Evolutionary conservation across 2,329 filamentous ascomycete species (phyloP), one percentile per base, ranked within the genome.

Genomic region (Zymoseptoria crescenta): DNA sequence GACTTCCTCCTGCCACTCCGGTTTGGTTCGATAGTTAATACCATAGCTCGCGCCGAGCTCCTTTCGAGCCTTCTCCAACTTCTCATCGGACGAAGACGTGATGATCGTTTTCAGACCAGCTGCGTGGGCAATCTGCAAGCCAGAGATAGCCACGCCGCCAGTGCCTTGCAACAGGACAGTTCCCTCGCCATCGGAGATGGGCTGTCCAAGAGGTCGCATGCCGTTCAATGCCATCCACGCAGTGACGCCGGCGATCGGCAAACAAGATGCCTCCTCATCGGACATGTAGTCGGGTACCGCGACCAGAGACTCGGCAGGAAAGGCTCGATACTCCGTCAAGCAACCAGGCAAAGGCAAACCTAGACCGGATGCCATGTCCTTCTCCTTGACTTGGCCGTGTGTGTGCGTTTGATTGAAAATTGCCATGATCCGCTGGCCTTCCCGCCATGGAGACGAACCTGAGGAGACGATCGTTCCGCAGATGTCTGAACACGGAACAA

Each of bases 401-500:
- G 84, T 73, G 66, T 80, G 77, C n/a, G 75, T 76, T 28, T 77
- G 76, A 29, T 81, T 81, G 73, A 88, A 89, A 55, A 82, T 87
- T 20, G 81, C 81, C 57, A 87, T 78, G 48, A 90, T 86, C n/a
- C 85, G 82, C 59, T 87, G 82, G 59, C 86, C 86, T 16, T 75
- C 72, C 56, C 78, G 76, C 75, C 82, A 83, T 5, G 74, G 74
- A 2, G 72, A 69, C 19, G 76, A 69, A 35, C 82, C 81, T 29
- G 81, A 66, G 13, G 77, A 71, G 1, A 82, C 74, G 52, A 89
- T 76, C 8, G 78, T 77, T 51, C 87, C 87, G 73, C 85, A 87
- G 79, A 87, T 87, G 72, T 90, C 87, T 21, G 85, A 87, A 72
- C 83, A 86, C 1, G 86, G 85, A 1, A 89, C 83, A 10, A 88